These are phyloP conservation scores for Talaromyces nanjingensis DNA, from an alignment of 495 filamentous ascomycete genomes.

Conservation along the genomic window DNA sequence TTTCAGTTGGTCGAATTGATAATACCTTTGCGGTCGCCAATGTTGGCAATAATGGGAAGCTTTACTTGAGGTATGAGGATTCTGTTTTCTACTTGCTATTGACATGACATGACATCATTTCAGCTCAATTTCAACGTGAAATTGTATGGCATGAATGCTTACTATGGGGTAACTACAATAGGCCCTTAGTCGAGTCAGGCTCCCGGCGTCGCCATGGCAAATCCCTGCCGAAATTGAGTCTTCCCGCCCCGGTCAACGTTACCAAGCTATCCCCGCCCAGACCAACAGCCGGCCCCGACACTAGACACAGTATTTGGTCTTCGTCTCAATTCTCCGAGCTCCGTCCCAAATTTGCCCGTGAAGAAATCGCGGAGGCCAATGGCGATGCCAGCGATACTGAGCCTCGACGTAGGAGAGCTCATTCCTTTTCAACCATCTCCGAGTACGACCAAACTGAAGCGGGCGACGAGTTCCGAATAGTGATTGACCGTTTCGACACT, in stretches of 20 bases:
- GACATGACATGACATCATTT: background rate
- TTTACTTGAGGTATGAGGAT: slow-evolving; percentile 78
- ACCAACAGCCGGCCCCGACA: background rate
- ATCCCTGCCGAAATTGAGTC: slow-evolving; percentile 49
- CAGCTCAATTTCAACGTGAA: background rate
- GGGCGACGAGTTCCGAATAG: slow-evolving; percentile 66
- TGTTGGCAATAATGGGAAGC: slow-evolving; percentile 86
- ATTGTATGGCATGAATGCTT: background rate
- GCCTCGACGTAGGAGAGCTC: slow-evolving; percentile 42
- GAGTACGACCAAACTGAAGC: slow-evolving; percentile 34
- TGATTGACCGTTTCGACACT: slow-evolving; percentile 71
- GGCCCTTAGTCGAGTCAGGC: slow-evolving; percentile 52
- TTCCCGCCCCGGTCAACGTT: slow-evolving; percentile 44
- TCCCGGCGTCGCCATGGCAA: slow-evolving; percentile 50
- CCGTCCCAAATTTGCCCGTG: slow-evolving; percentile 24
- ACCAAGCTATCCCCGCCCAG: slow-evolving; percentile 40
- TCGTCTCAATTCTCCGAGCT: slow-evolving; percentile 42
- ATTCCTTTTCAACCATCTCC: slow-evolving; percentile 58
- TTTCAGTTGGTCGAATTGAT: slow-evolving; percentile 41
- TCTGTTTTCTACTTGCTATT: background rate
- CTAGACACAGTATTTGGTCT: slow-evolving; percentile 26
- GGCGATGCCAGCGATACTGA: slow-evolving; percentile 22
- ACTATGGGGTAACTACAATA: slow-evolving; percentile 16
- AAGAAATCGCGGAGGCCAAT: slow-evolving; percentile 19
- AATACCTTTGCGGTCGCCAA: slow-evolving; percentile 90